Percentiles rank a stretch among this genome's conserved stretches.
These are phyloP conservation scores for Mycena alexandri DNA, from an alignment of 768 basidiomycete genomes.

Conservation along the genomic window DNA sequence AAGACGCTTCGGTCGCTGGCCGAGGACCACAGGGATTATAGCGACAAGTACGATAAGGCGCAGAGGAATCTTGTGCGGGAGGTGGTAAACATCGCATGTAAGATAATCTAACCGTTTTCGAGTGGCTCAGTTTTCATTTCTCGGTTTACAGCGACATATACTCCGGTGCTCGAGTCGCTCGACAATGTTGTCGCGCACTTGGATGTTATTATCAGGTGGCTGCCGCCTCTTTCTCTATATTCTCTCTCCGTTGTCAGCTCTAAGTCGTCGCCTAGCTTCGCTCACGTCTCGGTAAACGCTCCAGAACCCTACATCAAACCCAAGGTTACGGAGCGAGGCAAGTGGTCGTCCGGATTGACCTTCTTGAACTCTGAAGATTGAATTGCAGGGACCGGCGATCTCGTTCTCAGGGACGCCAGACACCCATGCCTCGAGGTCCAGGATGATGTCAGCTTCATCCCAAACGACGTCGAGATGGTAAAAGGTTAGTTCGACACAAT, in stretches of 20 bases:
- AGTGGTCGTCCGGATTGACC: slow-evolving; percentile 12
- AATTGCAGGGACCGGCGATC: slow-evolving; percentile 77
- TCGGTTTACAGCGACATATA: slow-evolving; percentile 82
- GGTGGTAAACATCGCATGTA: slow-evolving; percentile 92
- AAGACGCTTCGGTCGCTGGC: slow-evolving; percentile 76
- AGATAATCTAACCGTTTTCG: slow-evolving; percentile 41
- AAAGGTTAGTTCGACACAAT: slow-evolving; percentile 66
- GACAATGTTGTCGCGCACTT: slow-evolving; percentile 90
- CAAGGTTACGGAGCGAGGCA: slow-evolving; percentile 80
- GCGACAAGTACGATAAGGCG: slow-evolving; percentile 76
- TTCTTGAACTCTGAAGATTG: background rate
- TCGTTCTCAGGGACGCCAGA: slow-evolving; percentile 86
- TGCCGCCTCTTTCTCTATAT: background rate
- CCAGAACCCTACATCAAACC: slow-evolving; percentile 93
- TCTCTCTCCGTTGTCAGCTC: background rate
- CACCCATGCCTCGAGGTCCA: slow-evolving; percentile 98
- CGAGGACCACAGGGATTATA: slow-evolving; percentile 77
- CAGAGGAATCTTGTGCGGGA: slow-evolving; percentile 91
- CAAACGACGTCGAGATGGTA: slow-evolving; percentile 96
- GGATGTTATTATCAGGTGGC: slow-evolving; percentile 90
- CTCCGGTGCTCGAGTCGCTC: slow-evolving; percentile 85
- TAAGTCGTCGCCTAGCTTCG: slow-evolving; percentile 70
- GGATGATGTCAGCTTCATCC: slow-evolving; percentile 94
- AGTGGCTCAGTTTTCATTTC: background rate
- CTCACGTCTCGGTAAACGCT: slow-evolving; percentile 90